Evolutionary conservation across 2,329 filamentous ascomycete genomes (phyloP), one percentile per base, ranked within the genome.

Genomic region (Aspergillus melleus): DNA sequence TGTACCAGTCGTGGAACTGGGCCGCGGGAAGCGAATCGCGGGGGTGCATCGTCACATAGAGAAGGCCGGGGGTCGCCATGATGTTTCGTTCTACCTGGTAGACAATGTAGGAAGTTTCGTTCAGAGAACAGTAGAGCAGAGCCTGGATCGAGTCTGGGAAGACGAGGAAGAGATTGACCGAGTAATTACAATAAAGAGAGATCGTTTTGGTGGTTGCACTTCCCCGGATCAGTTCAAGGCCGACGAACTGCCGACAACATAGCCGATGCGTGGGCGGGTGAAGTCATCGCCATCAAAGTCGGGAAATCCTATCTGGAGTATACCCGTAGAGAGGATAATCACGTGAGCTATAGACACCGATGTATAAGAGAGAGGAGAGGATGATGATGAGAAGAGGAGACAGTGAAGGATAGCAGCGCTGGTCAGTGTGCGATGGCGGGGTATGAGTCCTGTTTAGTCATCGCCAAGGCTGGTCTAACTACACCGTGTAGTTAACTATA

Each of bases 1-100:
- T 93, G 81, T 96, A 96, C 90, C 91, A 94, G 74, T 96, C 91
- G 76, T 96, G 90, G 77, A 96, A 96, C 70, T 90, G 86, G 63
- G 85, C 81, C 52, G 83, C 76, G 57, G 88, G 81, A 68, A 92
- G 82, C 66, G 83, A 83, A 59, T 85, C 81, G 74, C 85, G 83
- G 68, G 91, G 91, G 77, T 93, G 88, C 89, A 96, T 96, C 16
- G 90, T 92, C 67, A 96, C 92, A 74, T 89, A 92, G 71, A 96
- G 87, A 69, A 92, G 86, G 61, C 91, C 91, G 10, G 84, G 84
- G 57, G 76, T 80, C 56, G 70, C 67, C 73, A 75, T 75, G 54
- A 51, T 72, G 62, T 22, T 42, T 19, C 30, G 22, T 32, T 47
- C 14, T n/a, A 14, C 16, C 11, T 54, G n/a, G 22, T 22, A 26